These are phyloP conservation scores for Ceratorhiza oryzae-sativae DNA, from an alignment of 1,284 basidiomycete species.

Conservation along the genomic window DNA sequence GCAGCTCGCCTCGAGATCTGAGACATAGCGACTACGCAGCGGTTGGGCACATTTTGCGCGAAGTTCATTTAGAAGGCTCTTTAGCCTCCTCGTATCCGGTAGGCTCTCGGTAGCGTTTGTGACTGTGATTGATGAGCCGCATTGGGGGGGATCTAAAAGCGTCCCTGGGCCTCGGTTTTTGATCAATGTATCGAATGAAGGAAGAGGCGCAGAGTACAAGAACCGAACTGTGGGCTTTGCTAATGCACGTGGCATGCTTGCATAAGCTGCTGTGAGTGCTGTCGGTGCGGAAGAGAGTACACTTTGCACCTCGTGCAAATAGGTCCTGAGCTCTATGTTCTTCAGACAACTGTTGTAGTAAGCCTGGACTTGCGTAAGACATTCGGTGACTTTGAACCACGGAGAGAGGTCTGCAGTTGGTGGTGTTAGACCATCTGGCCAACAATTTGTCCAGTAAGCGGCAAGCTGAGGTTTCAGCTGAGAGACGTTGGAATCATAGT, in stretches of 20 bases:
- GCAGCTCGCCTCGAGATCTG: not conserved
- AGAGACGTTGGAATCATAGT: not conserved
- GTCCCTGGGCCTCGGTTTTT: no score
- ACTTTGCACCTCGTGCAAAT: not conserved
- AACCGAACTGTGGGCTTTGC: no score
- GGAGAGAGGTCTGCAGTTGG: not conserved
- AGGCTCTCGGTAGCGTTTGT: no score
- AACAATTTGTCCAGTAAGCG: not conserved
- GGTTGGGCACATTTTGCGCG: not conserved
- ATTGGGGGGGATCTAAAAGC: not conserved
- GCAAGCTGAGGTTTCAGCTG: not conserved
- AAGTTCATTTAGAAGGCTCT: not conserved
- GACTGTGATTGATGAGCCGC: not conserved
- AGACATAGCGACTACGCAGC: not conserved
- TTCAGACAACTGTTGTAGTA: constrained; percentile 12
- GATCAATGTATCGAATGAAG: no score
- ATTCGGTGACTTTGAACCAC: constrained; percentile 4
- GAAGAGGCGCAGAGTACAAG: no score
- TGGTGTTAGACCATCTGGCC: not conserved
- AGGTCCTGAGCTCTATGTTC: not conserved
- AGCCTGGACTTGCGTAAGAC: not conserved
- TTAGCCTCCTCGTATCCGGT: not conserved
- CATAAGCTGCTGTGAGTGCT: not conserved
- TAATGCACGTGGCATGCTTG: no score
- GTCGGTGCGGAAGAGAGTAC: not conserved